Evolutionary conservation across 345 rosid species (phyloP), one percentile per base, ranked within the genome.

Genomic region (Draba incana): DNA sequence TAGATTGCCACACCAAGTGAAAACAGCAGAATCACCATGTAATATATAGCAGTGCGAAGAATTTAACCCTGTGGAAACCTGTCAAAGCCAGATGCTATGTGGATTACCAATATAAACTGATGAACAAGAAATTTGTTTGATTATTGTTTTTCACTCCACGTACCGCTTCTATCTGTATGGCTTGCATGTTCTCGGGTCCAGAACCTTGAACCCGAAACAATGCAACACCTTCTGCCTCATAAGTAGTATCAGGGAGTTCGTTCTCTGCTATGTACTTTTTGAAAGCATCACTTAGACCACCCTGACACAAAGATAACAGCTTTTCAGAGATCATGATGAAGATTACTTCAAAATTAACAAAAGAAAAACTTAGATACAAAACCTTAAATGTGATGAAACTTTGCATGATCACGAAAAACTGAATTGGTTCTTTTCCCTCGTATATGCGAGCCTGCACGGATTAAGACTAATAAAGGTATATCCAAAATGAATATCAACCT

Each of bases 121-220:
- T 39, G 49, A 60, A 62, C 41, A 42, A 47, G 30, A 62, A 25
- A 55, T 23, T 46, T 15, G 35, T 24, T 66, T 57, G 28, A 10
- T 41, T 25, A 30, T 52, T 42, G 16, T 35, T 37, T 31, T 51
- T 44, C 12, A 33, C 6, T 10, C 64, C 7, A 64, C 88, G 44
- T 89, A 95, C 99, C 5, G 96, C 77, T 57, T 95, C 94, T 69
- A 92, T 93, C 88, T 95, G 99, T 77, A 95, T 81, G 48, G 98
- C 90, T 86, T 95, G 99, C 99, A 95, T 92, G 75, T 88, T 84
- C 67, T 95, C 97, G 35, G 99, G 99, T 81, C 98, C 99, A 78
- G 96, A 82, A 56, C 99, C 99, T 79, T 95, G 97, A 69, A 92
- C 75, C 52, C 89, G 84, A 77, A 95, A 95, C 56, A 95, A 58